Conservation (phyloP, 2,329 filamentous ascomycete species). For the Mycosphaerella arachidis region DNA sequence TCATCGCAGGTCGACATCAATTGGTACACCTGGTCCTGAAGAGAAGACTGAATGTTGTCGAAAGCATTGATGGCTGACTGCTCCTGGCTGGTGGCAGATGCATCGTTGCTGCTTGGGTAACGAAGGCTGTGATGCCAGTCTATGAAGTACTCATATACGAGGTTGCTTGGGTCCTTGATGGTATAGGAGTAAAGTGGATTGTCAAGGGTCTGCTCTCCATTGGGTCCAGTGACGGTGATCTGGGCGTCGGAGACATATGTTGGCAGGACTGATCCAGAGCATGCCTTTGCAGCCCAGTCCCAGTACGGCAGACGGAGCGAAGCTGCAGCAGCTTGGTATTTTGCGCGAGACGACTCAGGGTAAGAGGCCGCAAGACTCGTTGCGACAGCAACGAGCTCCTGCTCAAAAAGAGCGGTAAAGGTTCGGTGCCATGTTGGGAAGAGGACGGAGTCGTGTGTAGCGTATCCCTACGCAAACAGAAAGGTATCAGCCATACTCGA, state of each 20-base stretch:
- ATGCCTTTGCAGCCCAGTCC: constrained; percentile 27
- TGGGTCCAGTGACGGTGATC: constrained; percentile 27
- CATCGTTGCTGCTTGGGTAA: constrained; percentile 28
- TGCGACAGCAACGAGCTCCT: constrained; percentile 29
- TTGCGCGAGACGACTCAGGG: constrained; percentile 16
- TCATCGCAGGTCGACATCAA: constrained; percentile 30
- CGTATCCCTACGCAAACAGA: constrained; percentile 23
- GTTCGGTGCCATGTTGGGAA: constrained; percentile 34
- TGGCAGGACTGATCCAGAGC: constrained; percentile 22
- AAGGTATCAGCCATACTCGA: too few relatives aligned
- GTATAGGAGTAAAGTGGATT: constrained; percentile 29
- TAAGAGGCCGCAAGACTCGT: constrained; percentile 25
- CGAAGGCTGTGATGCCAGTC: constrained; percentile 28
- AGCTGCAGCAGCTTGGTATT: constrained; percentile 25
- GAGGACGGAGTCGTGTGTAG: constrained; percentile 32
- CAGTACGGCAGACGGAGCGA: constrained; percentile 28
- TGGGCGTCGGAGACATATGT: constrained; percentile 19
- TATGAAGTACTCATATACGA: constrained; percentile 29
- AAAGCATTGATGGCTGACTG: constrained; percentile 20
- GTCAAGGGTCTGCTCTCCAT: constrained; percentile 24
- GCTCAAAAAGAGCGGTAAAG: constrained; percentile 35
- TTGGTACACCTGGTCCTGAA: constrained; percentile 33
- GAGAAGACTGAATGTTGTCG: constrained; percentile 25
- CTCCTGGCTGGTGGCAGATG: constrained; percentile 20
- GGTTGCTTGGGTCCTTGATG: constrained; percentile 21